Evolutionary conservation across 257 asterid genomes (phyloP), one percentile per base, ranked within the genome.

Genomic region (Nicotiana paniculata): DNA sequence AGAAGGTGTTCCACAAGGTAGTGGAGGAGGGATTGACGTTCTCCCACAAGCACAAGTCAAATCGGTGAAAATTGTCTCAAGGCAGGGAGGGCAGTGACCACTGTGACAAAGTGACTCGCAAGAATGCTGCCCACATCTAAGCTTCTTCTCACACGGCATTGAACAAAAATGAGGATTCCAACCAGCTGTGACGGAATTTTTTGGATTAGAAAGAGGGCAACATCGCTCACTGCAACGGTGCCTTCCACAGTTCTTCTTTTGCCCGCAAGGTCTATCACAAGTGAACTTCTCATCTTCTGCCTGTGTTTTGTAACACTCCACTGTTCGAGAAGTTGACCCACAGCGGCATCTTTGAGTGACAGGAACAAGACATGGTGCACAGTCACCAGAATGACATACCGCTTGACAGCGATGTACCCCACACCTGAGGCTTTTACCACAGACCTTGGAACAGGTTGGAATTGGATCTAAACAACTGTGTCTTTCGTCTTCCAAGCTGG

Each of bases 51-150:
- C 94, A 89, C 99, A 96, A 51, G 97, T 81, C 91, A 96, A 87
- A 87, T 96, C 98, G 0, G 93, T 89, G 78, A 96, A 96, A 82
- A 92, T 93, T 21, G 98, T 94, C 86, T 93, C 96, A 63, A 94
- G 86, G 83, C 99, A 96, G 53, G 99, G 97, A 85, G 99, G 99
- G 77, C 99, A 96, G 83, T 96, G 98, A 65, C 99, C 99, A 64
- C 96, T 93, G 88, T 96, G 99, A 86, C 99, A 96, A n/a, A 93
- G 89, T 26, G 94, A 91, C 17, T 64, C 84, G 84, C 99, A 96
- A 74, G 98, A 90, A 86, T 96, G 99, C 83, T 96, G 98, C 61
- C 99, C 98, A 67, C 99, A 96, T 83, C 99, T 90, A 72, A 96
- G 90, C 91, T 91, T 96, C 89, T 96, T 96, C 87, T 92, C 98